A percentile compares a stretch with the other conserved stretches of the same genome.
Conservation (phyloP, 164 flowering plant genomes). For the Umbellularia californica region DNA sequence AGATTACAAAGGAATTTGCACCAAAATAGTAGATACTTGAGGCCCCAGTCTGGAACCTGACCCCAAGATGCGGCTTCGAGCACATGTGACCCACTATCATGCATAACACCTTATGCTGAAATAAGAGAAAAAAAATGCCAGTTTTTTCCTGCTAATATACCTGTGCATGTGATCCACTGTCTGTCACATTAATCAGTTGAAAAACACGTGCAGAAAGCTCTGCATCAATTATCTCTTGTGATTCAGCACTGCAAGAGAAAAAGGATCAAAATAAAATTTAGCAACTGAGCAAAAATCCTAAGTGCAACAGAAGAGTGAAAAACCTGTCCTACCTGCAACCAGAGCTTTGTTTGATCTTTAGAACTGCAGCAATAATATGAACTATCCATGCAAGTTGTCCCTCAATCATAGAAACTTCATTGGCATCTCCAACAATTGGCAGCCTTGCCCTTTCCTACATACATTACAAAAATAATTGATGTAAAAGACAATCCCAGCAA, state of each 20-base stretch:
- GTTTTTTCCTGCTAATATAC: constrained; percentile 29
- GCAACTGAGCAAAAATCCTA: neutral
- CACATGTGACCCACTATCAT: too few relatives aligned
- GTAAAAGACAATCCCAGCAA: neutral
- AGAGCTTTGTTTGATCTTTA: constrained; percentile 69
- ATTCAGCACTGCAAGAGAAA: constrained; percentile 57
- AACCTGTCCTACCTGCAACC: constrained; percentile 58
- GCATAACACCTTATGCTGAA: neutral
- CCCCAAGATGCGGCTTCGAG: neutral
- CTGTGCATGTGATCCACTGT: constrained; percentile 86
- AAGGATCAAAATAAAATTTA: neutral
- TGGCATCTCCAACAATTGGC: constrained; percentile 40
- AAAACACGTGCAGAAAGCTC: constrained; percentile 96
- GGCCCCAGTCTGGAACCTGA: too few relatives aligned
- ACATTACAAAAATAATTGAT: neutral
- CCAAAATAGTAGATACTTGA: too few relatives aligned
- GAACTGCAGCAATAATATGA: constrained; percentile 88
- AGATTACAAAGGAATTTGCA: too few relatives aligned
- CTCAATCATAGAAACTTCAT: constrained; percentile 70
- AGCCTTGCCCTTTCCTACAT: constrained; percentile 72
- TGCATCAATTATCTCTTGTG: constrained; percentile 95
- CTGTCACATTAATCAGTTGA: constrained; percentile 78
- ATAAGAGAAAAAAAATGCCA: neutral
- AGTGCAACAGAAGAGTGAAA: neutral
- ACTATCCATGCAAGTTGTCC: constrained; percentile 95